These are phyloP conservation scores for Taphrina pruni DNA, from an alignment of 1,139 yeast species.

Conservation along the genomic window DNA sequence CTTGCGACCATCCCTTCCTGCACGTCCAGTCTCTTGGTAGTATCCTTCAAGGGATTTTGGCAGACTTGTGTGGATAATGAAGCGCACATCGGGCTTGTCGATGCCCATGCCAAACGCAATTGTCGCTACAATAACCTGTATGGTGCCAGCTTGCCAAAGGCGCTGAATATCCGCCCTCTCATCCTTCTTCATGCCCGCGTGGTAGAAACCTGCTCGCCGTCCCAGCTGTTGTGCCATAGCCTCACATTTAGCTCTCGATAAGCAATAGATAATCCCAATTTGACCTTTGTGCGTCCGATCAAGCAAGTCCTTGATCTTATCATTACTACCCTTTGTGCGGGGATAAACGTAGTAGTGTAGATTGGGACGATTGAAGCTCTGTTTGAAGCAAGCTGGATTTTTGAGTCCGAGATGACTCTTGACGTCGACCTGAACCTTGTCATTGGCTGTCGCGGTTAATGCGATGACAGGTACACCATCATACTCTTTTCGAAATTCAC, in stretches of 20 bases:
- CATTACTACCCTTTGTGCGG: conserved; percentile 61
- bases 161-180: conserved; percentile 73
- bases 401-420: conserved; percentile 70
- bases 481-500: conserved; percentile 70
- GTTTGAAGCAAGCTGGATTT: conserved; percentile 62
- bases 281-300: conserved; percentile 60
- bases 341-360: conserved; percentile 75
- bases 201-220: conserved; percentile 60
- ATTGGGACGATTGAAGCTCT: conserved; percentile 87
- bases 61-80: conserved; percentile 84
- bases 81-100: conserved; percentile 93
- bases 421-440: conserved; percentile 85
- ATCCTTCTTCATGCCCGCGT: conserved; percentile 89
- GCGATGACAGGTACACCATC: conserved; percentile 93
- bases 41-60: conserved; percentile 94
- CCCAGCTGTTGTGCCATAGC: conserved; percentile 68
- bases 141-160: conserved; percentile 76
- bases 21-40: conserved; percentile 98
- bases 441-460: conserved; percentile 95
- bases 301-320: conserved; percentile 66
- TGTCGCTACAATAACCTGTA: conserved; percentile 90
- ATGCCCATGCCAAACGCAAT: conserved; percentile 99
- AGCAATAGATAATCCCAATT: conserved; percentile 93
- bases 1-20: conserved; percentile 88
- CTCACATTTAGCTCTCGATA: conserved; percentile 87